Evolutionary conservation across 129 eudicot genomes (phyloP), one percentile per base, ranked within the genome.

Genomic region (Logfia minima): DNA sequence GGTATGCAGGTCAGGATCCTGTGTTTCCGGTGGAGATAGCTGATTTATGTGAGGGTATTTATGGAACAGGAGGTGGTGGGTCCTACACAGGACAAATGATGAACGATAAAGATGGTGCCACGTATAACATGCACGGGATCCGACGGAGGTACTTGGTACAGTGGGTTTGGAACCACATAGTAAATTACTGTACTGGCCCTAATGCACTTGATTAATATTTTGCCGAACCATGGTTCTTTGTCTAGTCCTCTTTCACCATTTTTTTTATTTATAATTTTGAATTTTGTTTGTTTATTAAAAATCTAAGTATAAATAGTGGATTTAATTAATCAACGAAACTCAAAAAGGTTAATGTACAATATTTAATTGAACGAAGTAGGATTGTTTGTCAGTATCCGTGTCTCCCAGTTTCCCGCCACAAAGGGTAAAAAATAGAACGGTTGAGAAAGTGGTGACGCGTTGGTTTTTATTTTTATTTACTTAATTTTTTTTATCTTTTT

Each of bases 31-130:
- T 92, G 64, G 98, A 92, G 43, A 90, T 92, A 3, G 98, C 96
- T 22, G 98, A 92, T 79, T 83, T 92, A 8, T 92, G 98, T 39
- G 96, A 92, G 79, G 98, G 98, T 2, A 92, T 92, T 41, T 92
- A 92, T 29, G 98, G 98, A 0, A 92, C 92, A 2, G 96, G 96
- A 0, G 98, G 98, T 2, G 98, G 98, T 32, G 98, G 98, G 78
- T 92, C 98, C 26, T 92, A 92, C 82, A 87, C 98, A 0, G 98
- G 98, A 58, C 98, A 92, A 85, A 89, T 92, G 96, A 31, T 89
- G 79, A 90, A 86, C 87, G 96, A 80, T 26, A 52, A 9, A 67
- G 96, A 90, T 84, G 98, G 98, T 28, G 96, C 96, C 84, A 92
- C 98, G 86, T 92, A 87, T 70, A 92, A 92, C 56, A 88, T 92